Evolutionary conservation across 352 stramenopile species (phyloP).

Genomic region (Pythium sp.): DNA sequence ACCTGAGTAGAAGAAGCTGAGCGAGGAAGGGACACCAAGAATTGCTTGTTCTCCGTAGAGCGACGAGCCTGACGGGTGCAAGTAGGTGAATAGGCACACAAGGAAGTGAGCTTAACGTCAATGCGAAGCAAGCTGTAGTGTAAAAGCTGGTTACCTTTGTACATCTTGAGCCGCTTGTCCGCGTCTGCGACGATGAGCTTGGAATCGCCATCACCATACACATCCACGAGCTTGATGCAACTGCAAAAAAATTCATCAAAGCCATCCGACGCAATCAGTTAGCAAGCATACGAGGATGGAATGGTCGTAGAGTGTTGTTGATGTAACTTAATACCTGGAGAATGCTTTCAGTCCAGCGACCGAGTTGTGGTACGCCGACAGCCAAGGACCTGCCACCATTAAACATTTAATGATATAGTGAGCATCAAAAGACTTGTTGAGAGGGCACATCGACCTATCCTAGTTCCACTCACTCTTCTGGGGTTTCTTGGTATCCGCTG

Average conservation of each 20-base stretch:
- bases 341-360: conserved; percentile 86
- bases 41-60: conserved; percentile 80
- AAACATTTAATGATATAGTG: background rate
- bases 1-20: conserved; percentile 79
- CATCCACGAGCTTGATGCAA: conserved; percentile 73
- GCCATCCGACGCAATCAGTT: conserved; percentile 34
- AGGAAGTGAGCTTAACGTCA: background rate
- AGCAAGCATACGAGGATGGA: background rate
- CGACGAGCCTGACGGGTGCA: conserved; percentile 38
- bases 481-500: conserved; percentile 13
- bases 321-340: conserved; percentile 21
- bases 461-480: conserved; percentile 16
- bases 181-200: conserved; percentile 79
- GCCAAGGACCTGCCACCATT: conserved; percentile 53
- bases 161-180: conserved; percentile 86
- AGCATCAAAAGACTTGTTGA: background rate
- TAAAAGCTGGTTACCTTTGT: conserved; percentile 52
- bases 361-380: conserved; percentile 88
- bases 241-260: background rate
- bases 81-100: background rate
- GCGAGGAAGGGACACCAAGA: conserved; percentile 63
- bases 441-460: background rate
- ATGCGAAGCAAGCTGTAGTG: background rate
- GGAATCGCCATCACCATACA: conserved; percentile 81
- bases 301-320: no score